Conservation (phyloP, 129 eudicot genomes). For the Artemisia tridentata region DNA sequence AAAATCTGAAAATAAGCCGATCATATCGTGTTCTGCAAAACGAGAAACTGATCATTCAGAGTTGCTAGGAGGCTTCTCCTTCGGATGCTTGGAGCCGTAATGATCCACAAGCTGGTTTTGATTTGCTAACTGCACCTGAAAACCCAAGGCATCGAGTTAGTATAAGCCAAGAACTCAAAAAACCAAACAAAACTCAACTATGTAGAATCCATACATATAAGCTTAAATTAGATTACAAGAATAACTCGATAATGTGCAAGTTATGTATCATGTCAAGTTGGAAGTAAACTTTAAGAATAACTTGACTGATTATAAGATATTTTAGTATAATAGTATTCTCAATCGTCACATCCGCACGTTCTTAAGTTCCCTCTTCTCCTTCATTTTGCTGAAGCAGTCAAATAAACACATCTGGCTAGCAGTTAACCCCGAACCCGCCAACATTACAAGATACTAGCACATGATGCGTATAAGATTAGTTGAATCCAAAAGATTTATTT, state of each 20-base stretch:
- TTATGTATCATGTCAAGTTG: no score
- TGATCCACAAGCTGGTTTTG: slow-evolving; percentile 84
- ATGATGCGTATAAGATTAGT: no score
- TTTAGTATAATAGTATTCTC: neutral
- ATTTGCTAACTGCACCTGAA: slow-evolving; percentile 81
- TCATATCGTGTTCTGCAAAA: neutral
- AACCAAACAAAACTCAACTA: neutral
- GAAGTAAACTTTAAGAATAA: no score
- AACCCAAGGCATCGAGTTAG: slow-evolving; percentile 8
- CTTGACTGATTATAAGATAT: no score
- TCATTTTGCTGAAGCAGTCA: neutral
- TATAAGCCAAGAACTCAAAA: no score
- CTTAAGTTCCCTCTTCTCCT: neutral
- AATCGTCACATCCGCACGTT: neutral
- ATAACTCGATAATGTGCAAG: no score
- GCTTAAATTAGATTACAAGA: neutral
- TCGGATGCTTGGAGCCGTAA: slow-evolving; percentile 89
- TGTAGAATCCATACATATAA: no score
- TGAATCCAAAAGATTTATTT: no score
- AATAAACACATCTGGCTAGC: neutral
- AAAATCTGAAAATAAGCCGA: no score
- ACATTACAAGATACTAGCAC: no score
- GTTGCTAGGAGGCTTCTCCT: slow-evolving; percentile 87
- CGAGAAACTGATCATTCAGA: slow-evolving; percentile 42
- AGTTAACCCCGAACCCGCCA: neutral